Conservation (phyloP, 805 yeast genomes). For the Nakazawaea pomicola region DNA sequence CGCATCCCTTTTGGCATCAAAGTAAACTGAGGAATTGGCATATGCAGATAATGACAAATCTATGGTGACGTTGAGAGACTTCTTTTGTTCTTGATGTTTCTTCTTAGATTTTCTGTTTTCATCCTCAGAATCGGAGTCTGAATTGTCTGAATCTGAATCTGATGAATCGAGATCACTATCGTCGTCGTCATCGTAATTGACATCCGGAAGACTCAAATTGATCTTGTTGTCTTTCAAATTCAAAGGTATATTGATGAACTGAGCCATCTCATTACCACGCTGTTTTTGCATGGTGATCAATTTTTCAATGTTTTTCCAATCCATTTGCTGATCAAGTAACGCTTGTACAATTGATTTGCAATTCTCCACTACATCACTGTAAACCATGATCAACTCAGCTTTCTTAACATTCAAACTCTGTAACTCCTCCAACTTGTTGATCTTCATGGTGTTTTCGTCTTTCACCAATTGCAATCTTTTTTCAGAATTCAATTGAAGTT, state of each 20-base stretch:
- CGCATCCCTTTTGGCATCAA: conserved; percentile 70
- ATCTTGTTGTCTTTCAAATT: conserved; percentile 67
- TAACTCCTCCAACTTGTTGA: conserved; percentile 56
- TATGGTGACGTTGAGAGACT: conserved; percentile 48
- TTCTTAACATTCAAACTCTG: conserved; percentile 60
- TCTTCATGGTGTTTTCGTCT: conserved; percentile 64
- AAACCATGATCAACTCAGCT: conserved; percentile 67
- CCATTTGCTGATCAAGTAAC: conserved; percentile 79
- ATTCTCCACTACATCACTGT: conserved; percentile 67
- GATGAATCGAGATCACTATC: conserved; percentile 21
- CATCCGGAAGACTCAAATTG: conserved; percentile 46
- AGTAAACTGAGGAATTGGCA: conserved; percentile 84
- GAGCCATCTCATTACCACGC: conserved; percentile 61
- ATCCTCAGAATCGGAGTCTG: conserved; percentile 25
- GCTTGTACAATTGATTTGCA: conserved; percentile 65
- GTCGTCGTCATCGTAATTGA: conserved; percentile 33
- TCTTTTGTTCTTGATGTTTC: conserved; percentile 9
- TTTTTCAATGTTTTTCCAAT: conserved; percentile 86
- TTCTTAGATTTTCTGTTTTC: conserved; percentile 18
- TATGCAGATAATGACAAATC: conserved; percentile 71
- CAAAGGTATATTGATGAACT: conserved; percentile 58
- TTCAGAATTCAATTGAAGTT: conserved; percentile 70
- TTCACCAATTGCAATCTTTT: conserved; percentile 72
- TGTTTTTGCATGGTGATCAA: conserved; percentile 64
- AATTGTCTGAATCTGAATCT: conserved; percentile 29